A percentile compares a stretch with the other conserved stretches of the same genome.
Evolutionary conservation across 2,329 filamentous ascomycete genomes (phyloP).

Genomic region (Verticillium klebahnii): DNA sequence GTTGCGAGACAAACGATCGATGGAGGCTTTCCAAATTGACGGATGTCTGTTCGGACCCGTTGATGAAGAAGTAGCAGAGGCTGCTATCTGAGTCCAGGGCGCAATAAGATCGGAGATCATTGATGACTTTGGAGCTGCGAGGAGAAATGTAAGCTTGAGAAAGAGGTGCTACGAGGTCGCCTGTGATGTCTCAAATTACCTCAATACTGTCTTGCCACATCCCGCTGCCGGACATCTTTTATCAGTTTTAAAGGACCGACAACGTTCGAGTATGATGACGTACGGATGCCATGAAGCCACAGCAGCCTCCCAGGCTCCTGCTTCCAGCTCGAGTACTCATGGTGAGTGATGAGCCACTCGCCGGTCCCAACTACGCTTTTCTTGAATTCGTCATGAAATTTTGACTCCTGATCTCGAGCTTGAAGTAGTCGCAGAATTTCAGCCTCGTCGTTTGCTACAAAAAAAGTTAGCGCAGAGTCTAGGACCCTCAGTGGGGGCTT

Average conservation of each 20-base stretch:
- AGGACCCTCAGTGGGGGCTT: accelerated
- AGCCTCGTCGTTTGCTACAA: neutral
- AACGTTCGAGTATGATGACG: neutral
- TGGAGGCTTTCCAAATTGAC: neutral
- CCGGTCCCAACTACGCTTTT: neutral
- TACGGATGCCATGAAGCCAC: neutral
- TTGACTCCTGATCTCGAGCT: neutral
- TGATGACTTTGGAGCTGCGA: neutral
- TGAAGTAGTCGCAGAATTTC: neutral
- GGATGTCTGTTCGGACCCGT: neutral
- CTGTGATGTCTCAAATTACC: neutral
- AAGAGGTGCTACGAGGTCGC: neutral
- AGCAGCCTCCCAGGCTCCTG: neutral
- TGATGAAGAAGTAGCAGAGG: neutral
- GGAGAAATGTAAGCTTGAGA: neutral
- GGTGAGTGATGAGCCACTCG: neutral
- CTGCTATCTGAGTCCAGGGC: neutral
- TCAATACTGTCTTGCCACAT: neutral
- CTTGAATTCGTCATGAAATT: neutral
- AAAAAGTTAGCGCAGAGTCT: neutral
- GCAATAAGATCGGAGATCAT: neutral
- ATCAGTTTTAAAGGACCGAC: neutral
- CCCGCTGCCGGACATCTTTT: neutral
- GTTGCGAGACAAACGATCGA: neutral
- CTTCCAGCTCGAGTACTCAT: neutral